phyloP scores from a whole-genome alignment of 2,329 filamentous ascomycete species.

The Exophiala lecanii-corni region DNA sequence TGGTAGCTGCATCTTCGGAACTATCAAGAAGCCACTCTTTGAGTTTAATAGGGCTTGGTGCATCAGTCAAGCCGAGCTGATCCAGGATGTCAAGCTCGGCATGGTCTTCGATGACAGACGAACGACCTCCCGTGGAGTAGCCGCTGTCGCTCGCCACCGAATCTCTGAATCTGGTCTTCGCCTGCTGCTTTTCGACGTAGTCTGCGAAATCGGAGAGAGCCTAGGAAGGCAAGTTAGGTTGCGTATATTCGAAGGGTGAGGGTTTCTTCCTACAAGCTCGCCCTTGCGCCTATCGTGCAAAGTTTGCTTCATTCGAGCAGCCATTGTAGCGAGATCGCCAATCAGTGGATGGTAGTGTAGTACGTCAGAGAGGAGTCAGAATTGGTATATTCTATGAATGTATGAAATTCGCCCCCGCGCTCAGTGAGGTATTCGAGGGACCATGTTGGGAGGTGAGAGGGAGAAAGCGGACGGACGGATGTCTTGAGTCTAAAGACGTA shows the following conservation, averaged over 20 bases:
- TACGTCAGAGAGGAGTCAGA: too few relatives aligned
- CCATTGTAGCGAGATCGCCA: conserved; percentile 42
- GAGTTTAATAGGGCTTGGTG: conserved; percentile 61
- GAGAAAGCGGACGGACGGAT: too few relatives aligned
- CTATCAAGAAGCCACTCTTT: conserved; percentile 69
- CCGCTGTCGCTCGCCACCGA: conserved; percentile 38
- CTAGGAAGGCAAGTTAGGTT: conserved; percentile 33
- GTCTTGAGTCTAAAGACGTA: too few relatives aligned
- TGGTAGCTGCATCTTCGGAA: conserved; percentile 53
- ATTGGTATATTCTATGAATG: conserved; percentile 12
- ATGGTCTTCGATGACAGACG: conserved; percentile 57
- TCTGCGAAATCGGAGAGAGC: conserved; percentile 95
- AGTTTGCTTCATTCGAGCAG: conserved; percentile 53
- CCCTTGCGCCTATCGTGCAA: conserved; percentile 79
- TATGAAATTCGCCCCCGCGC: conserved; percentile 33
- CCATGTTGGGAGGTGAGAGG: conserved; percentile 31
- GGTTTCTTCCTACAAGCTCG: conserved; percentile 61
- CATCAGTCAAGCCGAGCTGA: conserved; percentile 67
- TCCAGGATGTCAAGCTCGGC: conserved; percentile 90
- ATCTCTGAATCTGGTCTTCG: conserved; percentile 38
- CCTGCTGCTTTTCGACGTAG: conserved; percentile 93
- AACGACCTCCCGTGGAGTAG: conserved; percentile 34
- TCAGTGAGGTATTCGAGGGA: conserved; percentile 41
- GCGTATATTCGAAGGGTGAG: conserved; percentile 5
- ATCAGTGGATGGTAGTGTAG: background rate